Percentiles rank a stretch among this genome's conserved stretches.
These are phyloP conservation scores for Toxoplasma gondii DNA, from an alignment of 169 alveolate species.

Conservation along the genomic window DNA sequence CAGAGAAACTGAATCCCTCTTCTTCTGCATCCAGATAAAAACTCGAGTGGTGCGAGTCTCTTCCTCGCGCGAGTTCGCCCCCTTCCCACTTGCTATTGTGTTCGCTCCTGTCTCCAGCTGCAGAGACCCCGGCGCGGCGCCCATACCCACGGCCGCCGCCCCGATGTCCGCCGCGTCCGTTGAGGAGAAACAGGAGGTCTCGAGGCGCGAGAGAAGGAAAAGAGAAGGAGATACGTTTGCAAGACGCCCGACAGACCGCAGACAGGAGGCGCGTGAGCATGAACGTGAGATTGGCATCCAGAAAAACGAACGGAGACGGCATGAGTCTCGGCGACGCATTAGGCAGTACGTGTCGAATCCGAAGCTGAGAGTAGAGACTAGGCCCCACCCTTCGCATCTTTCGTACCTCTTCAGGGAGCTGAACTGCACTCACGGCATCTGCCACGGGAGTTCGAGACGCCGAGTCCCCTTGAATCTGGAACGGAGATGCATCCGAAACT, in stretches of 20 bases:
- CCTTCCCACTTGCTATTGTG: background rate
- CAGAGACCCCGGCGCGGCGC: background rate
- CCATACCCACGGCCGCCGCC: too few species aligned
- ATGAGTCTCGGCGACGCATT: background rate
- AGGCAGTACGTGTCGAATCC: background rate
- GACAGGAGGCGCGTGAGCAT: background rate
- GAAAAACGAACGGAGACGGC: background rate
- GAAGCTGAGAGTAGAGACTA: background rate
- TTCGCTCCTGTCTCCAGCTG: background rate
- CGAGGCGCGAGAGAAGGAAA: background rate
- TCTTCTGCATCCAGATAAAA: background rate
- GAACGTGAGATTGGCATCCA: background rate
- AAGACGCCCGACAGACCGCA: background rate
- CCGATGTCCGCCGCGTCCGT: background rate
- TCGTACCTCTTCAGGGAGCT: too few species aligned
- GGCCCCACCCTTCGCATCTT: too few species aligned
- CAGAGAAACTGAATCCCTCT: background rate
- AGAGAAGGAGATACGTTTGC: background rate
- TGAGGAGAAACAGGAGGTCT: background rate
- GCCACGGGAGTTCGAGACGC: too few species aligned
- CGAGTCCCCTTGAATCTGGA: too few species aligned
- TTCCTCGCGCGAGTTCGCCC: background rate
- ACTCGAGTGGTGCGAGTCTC: background rate
- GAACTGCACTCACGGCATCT: too few species aligned
- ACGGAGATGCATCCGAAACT: too few species aligned